Evolutionary conservation across 2,329 filamentous ascomycete genomes (phyloP), one percentile per base, ranked within the genome.

Genomic region (Aureobasidium lini): DNA sequence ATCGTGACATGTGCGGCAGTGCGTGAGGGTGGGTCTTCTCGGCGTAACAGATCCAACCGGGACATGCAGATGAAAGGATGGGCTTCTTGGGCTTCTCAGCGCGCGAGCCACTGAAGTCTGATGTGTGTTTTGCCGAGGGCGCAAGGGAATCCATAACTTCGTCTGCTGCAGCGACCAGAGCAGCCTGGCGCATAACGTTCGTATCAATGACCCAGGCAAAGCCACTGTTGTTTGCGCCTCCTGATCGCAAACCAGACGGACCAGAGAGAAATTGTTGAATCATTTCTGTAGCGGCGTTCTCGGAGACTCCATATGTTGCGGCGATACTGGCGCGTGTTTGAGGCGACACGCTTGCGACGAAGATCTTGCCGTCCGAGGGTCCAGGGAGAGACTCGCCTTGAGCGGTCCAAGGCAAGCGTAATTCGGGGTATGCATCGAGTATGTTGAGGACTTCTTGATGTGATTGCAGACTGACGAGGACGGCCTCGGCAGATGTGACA

Each of bases 31-130:
- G 94, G 59, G 93, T 97, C 76, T 99, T 97, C 73, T 99, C 94
- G 29, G 93, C 93, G 69, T 99, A 99, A 75, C 94, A 99, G 59
- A 99, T 93, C 92, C 95, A 99, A 7, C 94, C 94, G 0, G 94
- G 94, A 72, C 94, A 99, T 18, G 90, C 90, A 3, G 92, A 92
- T 8, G 92, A 90, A 44, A 99, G 80, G 32, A 93, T 84, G 0
- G 90, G 89, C 62, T 75, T 75, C 66, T 79, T 80, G 4, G 75
- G 75, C 37, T 64, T 83, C 70, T 68, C 85, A 50, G 69, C 66
- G 29, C 70, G 67, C 15, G 39, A 37, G 6, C 29, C 42, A n/a
- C 37, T 37, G 18, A 29, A 47, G 6, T 56, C 49, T 4, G 50
- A 16, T 48, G 70, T 65, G 54, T 69, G 70, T 37, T 73, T 73